These are phyloP conservation scores for Suillus bovinus DNA, from an alignment of 768 basidiomycete genomes.

Conservation along the genomic window DNA sequence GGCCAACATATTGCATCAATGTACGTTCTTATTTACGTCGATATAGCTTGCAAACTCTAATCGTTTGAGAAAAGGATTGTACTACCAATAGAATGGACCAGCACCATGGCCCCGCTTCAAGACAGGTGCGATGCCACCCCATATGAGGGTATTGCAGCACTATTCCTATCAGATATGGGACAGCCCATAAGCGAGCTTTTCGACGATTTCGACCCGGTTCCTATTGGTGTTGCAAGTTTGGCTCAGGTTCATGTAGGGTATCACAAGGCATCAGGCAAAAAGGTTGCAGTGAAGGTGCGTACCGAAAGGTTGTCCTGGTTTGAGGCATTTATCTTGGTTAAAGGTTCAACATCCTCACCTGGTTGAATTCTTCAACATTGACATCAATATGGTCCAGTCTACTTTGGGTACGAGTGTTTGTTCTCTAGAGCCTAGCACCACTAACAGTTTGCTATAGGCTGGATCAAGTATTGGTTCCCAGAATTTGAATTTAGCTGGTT, in stretches of 20 bases:
- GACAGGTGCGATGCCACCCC: slow-evolving; percentile 93
- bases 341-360: slow-evolving; percentile 92
- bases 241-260: slow-evolving; percentile 93
- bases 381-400: slow-evolving; percentile 83
- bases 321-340: slow-evolving; percentile 12
- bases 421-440: background rate
- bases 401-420: slow-evolving; percentile 51
- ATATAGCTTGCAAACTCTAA: slow-evolving; percentile 20
- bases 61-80: slow-evolving; percentile 40
- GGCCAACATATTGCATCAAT: slow-evolving; percentile 85
- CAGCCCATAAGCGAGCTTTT: slow-evolving; percentile 72
- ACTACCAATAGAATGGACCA: slow-evolving; percentile 65
- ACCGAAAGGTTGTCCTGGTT: background rate
- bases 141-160: slow-evolving; percentile 69
- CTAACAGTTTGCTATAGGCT: slow-evolving; percentile 42
- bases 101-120: slow-evolving; percentile 64
- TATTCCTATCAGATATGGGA: slow-evolving; percentile 83
- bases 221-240: slow-evolving; percentile 93
- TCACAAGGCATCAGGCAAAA: slow-evolving; percentile 66
- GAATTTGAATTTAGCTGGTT: slow-evolving; percentile 96
- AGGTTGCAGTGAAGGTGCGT: slow-evolving; percentile 83
- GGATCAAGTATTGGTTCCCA: slow-evolving; percentile 93
- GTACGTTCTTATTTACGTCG: slow-evolving; percentile 37
- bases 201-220: slow-evolving; percentile 79
- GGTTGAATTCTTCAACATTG: slow-evolving; percentile 88